Conservation (phyloP, 2,329 filamentous ascomycete species). For the Fusarium buharicum region DNA sequence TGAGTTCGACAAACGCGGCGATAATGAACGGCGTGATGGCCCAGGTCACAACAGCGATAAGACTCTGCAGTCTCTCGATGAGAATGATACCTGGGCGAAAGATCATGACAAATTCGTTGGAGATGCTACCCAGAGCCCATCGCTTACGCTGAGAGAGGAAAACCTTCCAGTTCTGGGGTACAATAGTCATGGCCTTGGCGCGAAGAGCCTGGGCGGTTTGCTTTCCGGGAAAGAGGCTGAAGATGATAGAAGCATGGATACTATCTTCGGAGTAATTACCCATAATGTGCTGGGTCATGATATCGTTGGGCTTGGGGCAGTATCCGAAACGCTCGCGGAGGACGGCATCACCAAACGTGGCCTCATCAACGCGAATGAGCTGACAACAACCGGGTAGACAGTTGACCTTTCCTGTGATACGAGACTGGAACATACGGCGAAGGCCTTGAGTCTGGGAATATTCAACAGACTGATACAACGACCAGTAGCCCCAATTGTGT, state of each 20-base stretch:
- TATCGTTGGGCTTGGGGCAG: constrained; percentile 60
- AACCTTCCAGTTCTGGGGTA: constrained; percentile 57
- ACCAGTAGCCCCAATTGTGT: constrained; percentile 56
- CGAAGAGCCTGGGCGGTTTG: constrained; percentile 59
- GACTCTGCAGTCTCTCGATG: constrained; percentile 57
- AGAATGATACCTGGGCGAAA: constrained; percentile 54
- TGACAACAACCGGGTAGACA: constrained; percentile 62
- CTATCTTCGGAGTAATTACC: constrained; percentile 61
- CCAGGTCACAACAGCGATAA: constrained; percentile 60
- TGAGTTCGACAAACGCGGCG: constrained; percentile 52
- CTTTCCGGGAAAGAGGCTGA: constrained; percentile 56
- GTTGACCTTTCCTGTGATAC: constrained; percentile 61
- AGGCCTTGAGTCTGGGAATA: constrained; percentile 61
- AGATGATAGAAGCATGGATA: constrained; percentile 61
- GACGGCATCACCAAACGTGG: constrained; percentile 59
- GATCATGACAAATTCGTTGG: constrained; percentile 62
- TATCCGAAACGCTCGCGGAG: constrained; percentile 60
- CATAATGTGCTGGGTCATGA: constrained; percentile 60
- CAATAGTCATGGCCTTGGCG: constrained; percentile 59
- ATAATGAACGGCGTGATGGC: constrained; percentile 58
- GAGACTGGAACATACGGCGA: constrained; percentile 60
- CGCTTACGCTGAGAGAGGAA: constrained; percentile 61
- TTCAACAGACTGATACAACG: constrained; percentile 59
- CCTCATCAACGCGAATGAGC: constrained; percentile 60
- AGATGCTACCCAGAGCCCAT: constrained; percentile 60